Evolutionary conservation across 495 filamentous ascomycete genomes (phyloP).

Genomic region (Talaromyces stipitatus): DNA sequence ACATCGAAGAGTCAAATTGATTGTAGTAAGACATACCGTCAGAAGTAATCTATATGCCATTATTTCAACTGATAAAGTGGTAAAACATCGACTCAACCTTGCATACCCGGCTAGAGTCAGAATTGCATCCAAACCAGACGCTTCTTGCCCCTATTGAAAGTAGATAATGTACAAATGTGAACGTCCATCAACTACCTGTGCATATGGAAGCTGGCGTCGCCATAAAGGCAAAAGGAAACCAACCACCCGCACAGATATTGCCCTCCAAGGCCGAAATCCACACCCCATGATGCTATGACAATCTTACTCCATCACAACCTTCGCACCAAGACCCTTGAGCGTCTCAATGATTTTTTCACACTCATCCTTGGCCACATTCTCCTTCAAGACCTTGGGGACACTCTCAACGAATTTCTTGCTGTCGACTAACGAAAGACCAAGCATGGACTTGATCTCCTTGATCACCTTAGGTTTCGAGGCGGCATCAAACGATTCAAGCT

Average conservation of each 20-base stretch:
- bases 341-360: conserved; percentile 95
- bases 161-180: conserved; percentile 4
- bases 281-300: neutral
- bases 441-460: conserved; percentile 96
- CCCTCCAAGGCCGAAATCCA: neutral
- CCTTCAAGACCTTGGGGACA: conserved; percentile 96
- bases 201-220: neutral
- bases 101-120: neutral
- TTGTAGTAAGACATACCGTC: conserved; percentile 5
- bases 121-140: conserved; percentile 1
- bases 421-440: conserved; percentile 93
- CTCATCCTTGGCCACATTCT: conserved; percentile 96
- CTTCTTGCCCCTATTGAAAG: conserved; percentile 3
- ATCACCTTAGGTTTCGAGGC: conserved; percentile 94
- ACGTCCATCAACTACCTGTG: neutral
- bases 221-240: neutral
- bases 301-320: conserved; percentile 77
- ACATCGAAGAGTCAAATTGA: too few relatives aligned
- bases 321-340: conserved; percentile 85
- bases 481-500: conserved; percentile 82
- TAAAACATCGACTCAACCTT: conserved; percentile 2
- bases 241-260: neutral
- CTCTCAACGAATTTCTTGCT: conserved; percentile 99
- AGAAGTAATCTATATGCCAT: conserved; percentile 4
- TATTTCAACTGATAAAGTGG: neutral